Conservation (phyloP, 768 basidiomycete species). For the Russula foetens region DNA sequence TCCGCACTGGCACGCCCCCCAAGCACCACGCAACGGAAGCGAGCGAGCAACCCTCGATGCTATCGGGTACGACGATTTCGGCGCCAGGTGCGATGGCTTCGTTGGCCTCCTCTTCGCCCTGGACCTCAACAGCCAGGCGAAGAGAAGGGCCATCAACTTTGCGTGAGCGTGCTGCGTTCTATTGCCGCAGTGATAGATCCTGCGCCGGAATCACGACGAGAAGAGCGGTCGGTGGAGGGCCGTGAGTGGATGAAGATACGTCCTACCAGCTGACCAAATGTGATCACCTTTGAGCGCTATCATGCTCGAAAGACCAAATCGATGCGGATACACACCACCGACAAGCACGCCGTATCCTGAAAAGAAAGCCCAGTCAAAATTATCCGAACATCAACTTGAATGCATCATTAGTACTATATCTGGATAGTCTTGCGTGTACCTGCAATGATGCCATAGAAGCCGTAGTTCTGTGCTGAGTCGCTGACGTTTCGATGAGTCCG, state of each 20-base stretch:
- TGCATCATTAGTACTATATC: too few relatives aligned
- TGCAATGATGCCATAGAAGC: too few relatives aligned
- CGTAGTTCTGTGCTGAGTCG: too few relatives aligned
- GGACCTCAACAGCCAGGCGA: slow-evolving; percentile 89
- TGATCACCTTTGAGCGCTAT: slow-evolving; percentile 99
- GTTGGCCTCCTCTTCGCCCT: slow-evolving; percentile 81
- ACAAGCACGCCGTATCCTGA: slow-evolving; percentile 96
- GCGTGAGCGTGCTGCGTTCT: slow-evolving; percentile 63
- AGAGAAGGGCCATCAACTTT: slow-evolving; percentile 86
- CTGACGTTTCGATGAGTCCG: too few relatives aligned
- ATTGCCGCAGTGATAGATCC: slow-evolving; percentile 91
- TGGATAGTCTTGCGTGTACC: too few relatives aligned
- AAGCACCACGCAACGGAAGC: slow-evolving; percentile 57
- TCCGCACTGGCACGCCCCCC: slow-evolving; percentile 64
- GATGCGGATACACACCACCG: slow-evolving; percentile 92
- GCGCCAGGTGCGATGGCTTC: slow-evolving; percentile 97
- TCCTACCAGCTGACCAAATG: slow-evolving; percentile 88
- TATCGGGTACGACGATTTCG: slow-evolving; percentile 93
- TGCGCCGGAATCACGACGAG: slow-evolving; percentile 21
- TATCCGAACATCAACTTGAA: too few relatives aligned
- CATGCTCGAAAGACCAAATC: slow-evolving; percentile 97
- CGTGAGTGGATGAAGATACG: not conserved
- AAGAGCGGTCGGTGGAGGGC: not conserved
- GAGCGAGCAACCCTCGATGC: slow-evolving; percentile 74
- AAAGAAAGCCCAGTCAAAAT: slow-evolving; percentile 64